Evolutionary conservation across 2,329 filamentous ascomycete species (phyloP), one percentile per base, ranked within the genome.

Genomic region (Pseudogymnoascus sp.): DNA sequence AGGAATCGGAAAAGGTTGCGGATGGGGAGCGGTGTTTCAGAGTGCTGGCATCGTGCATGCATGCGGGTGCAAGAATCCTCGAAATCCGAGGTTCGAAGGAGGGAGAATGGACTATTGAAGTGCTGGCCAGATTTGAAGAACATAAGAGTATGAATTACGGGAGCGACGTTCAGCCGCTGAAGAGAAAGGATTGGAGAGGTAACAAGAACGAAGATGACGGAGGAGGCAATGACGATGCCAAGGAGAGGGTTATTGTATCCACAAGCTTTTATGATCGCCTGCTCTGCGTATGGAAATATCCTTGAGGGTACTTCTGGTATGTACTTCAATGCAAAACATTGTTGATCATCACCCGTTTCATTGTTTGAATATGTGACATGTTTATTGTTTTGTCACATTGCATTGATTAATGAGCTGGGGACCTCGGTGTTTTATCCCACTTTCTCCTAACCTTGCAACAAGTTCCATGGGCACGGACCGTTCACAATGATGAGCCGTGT

Each of bases 131-230:
- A 61, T 96, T 96, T 71, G 88, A 91, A 68, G 89, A 93, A 72
- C 92, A 97, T 73, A 80, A 89, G 76, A 96, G 91, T 73, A 96
- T 97, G 91, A 96, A 96, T 71, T 97, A 97, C 73, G 93, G 88
- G 5, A 90, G 89, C 69, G 92, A 93, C 75, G 83, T 86, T 64
- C 80, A 83, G 67, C 80, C 80, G 1, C 70, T 68, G 3, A 66
- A 67, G 69, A 69, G 16, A 18, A 14, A 37, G n/a, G 6, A 43
- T 21, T 31, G 34, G 16, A 59, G 59, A 71, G 14, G 68, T 69
- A 36, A 46, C 28, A 38, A 62, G 60, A 31, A 59, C 14, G 14
- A 7, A n/a, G 61, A 28, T 60, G 25, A 36, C 2, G 25, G 16
- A 18, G 21, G 63, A 23, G 61, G 62, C 5, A 69, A 60, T 38